Evolutionary conservation across 1,139 yeast genomes (phyloP), one percentile per base, ranked within the genome.

Genomic region (Suhomyces coccinellae): DNA sequence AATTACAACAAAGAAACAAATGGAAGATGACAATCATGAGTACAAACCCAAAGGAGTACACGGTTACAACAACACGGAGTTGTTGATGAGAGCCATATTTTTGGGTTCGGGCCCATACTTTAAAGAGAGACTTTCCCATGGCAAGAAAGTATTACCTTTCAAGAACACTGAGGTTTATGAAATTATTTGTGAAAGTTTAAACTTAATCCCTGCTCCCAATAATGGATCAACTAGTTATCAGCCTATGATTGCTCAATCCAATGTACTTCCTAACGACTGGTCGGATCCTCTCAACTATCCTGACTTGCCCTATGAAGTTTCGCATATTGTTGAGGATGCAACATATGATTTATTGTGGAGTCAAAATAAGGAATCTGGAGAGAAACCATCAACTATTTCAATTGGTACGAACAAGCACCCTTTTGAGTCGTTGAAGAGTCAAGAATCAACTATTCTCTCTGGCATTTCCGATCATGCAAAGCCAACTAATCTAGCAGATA

Each of bases 101-200:
- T 58, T 88, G 36, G 96, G 85, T 0, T 64, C 76, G 7, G 98
- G 98, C 0, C 97, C 97, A 1, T 87, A 77, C 58, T 89, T 89
- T 63, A 53, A 56, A 26, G 45, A 55, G 28, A 54, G 54, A 36
- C 60, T 75, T 37, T 52, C 57, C 1, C 35, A 47, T 2, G 54
- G 59, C 10, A 59, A 60, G 47, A 69, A 66, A 63, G 62, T 85
- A 24, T 62, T 69, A 49, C 96, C 97, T 2, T 87, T 91, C 57
- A 69, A 73, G 7, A 91, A 89, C 60, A 71, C 77, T 9, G 88
- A 88, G 50, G 75, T 91, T 8, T 91, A 88, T 63, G 82, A 85
- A 53, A 71, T 90, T 31, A 53, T 91, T 3, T 87, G 96, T 62
- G 87, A 85, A 24, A 72, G 88, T 1, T 66, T 88, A 42, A 75